Percentiles rank a stretch among this genome's conserved stretches.
phyloP scores from a whole-genome alignment of 805 yeast species.

The Yarrowia phangngaensis region DNA sequence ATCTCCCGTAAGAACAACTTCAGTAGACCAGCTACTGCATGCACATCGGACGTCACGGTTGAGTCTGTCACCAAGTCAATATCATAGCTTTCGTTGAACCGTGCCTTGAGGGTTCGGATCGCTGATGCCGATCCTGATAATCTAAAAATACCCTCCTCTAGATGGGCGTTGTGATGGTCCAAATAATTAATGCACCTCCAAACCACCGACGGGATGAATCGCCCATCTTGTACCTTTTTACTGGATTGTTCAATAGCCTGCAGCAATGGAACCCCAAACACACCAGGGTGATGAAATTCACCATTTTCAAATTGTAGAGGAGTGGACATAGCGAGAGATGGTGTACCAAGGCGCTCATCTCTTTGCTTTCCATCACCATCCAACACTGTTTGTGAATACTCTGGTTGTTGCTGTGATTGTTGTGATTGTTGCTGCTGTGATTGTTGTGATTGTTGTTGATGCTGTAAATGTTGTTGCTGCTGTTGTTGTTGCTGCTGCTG shows the following conservation, averaged over 20 bases:
- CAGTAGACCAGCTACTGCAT: constrained; percentile 80
- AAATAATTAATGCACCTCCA: constrained; percentile 70
- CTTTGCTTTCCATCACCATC: constrained; percentile 21
- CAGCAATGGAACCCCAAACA: constrained; percentile 64
- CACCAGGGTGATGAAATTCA: constrained; percentile 27
- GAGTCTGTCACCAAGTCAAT: constrained; percentile 51
- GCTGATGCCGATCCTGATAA: constrained; percentile 82
- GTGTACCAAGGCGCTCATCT: constrained; percentile 10
- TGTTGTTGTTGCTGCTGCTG: constrained; percentile 5
- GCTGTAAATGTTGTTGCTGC: constrained; percentile 7
- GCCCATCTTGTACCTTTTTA: constrained; percentile 44
- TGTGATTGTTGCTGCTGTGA: constrained; percentile 7
- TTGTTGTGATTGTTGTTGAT: constrained; percentile 1
- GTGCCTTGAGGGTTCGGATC: constrained; percentile 63
- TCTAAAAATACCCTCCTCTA: constrained; percentile 88
- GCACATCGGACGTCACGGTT: constrained; percentile 52
- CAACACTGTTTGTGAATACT: constrained; percentile 17
- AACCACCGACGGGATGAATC: constrained; percentile 67
- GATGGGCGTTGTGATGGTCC: constrained; percentile 61
- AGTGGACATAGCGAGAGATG: constrained; percentile 2
- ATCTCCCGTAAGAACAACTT: constrained; percentile 78
- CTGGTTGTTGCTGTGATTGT: too few relatives aligned
- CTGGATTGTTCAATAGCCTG: constrained; percentile 53
- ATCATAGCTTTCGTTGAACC: constrained; percentile 65
- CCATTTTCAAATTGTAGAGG: constrained; percentile 5